Evolutionary conservation across 176 grass and related monocot species (phyloP).

Genomic region (bread wheat (Triticum aestivum)): IWGSC_CS_RefSeq_v2.1 NC_057801.1:655091868-655092367

Average conservation of each 20-base stretch:
- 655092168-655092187: slow-evolving; percentile 46
- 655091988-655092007: slow-evolving; percentile 39
- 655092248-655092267: background rate
- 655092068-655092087: slow-evolving; percentile 57
- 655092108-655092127: slow-evolving; percentile 93
- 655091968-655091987: slow-evolving; percentile 31
- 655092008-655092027: background rate
- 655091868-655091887: background rate
- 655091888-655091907: background rate
- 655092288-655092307: background rate
- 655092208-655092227: slow-evolving; percentile 26
- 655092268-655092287: too few relatives aligned
- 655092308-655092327: background rate
- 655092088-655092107: slow-evolving; percentile 84
- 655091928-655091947: too few relatives aligned
- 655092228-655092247: slow-evolving; percentile 5
- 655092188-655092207: slow-evolving; percentile 56
- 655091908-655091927: slow-evolving; percentile 1
- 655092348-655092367: slow-evolving; percentile 2
- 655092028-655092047: slow-evolving; percentile 24
- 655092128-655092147: slow-evolving; percentile 37
- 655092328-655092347: background rate
- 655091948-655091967: background rate
- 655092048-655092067: slow-evolving; percentile 33
- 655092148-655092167: slow-evolving; percentile 33